phyloP scores from a whole-genome alignment of 176 grass and related monocot genomes.

The Musa itinerans region DNA sequence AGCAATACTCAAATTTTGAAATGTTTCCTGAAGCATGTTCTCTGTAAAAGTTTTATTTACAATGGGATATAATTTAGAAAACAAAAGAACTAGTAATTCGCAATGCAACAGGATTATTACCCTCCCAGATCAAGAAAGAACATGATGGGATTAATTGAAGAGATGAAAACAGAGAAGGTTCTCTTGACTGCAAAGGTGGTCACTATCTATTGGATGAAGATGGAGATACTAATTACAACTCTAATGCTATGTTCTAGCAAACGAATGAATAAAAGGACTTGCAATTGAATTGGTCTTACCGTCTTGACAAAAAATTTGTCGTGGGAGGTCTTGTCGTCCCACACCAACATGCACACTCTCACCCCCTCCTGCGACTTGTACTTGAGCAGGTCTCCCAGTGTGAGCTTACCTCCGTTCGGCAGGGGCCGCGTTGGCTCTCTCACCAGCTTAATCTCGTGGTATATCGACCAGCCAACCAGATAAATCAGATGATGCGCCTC shows the following conservation, averaged over 20 bases:
- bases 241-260: background rate
- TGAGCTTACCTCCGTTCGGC: constrained; percentile 40
- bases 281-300: constrained; percentile 16
- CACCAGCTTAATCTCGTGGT: constrained; percentile 80
- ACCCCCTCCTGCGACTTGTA: constrained; percentile 97
- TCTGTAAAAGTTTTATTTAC: background rate
- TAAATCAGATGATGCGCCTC: constrained; percentile 97
- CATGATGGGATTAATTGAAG: background rate
- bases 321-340: constrained; percentile 96
- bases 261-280: constrained; percentile 2
- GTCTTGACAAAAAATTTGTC: constrained; percentile 90
- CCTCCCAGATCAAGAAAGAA: background rate
- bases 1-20: background rate
- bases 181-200: background rate
- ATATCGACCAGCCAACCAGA: constrained; percentile 85
- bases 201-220: background rate
- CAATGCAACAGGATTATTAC: background rate
- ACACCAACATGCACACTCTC: constrained; percentile 95
- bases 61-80: background rate
- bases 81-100: too few species aligned
- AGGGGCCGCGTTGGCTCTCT: constrained; percentile 53
- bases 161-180: background rate
- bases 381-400: constrained; percentile 79
- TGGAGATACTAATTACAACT: background rate
- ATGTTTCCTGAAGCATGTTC: background rate